Base-by-base conservation (phyloP, 2,329 filamentous ascomycete species). In the Lizonia empirigonia region DNA sequence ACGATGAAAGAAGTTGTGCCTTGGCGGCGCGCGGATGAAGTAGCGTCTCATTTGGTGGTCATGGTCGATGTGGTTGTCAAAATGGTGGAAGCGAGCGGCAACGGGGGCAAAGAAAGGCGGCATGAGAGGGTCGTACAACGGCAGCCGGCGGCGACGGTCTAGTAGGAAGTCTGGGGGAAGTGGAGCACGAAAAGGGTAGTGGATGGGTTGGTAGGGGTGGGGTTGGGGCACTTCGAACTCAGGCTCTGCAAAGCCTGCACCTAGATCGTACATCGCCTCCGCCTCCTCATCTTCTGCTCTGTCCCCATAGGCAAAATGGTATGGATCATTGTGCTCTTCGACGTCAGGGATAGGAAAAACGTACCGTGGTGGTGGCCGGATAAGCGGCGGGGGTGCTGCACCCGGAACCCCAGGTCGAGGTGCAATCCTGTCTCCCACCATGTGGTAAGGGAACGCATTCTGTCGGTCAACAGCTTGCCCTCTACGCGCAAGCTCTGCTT, bases 401-500 rank as follows among this genome's bases (percentile, higher is more conserved):
- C 18, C 33, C 15, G 6, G 12, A 19, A 36, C 23, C 4, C 38
- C 46, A 24, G 18, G 18, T 38, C 54, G 56, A 23, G 44, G 41
- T 32, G 29, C 32, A 18, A 67, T 56, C 33, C 53, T 48, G 15
- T 61, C 47, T 4, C 55, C 58, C 2, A 56, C 32, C 63, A 70
- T 68, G 13, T 60, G 57, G 15, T 47, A 64, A 33, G 60, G 61
- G 33, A 67, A 69, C 1, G 33, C 56, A 9, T 59, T 36, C 16
- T 58, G 40, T 30, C 48, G 29, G 15, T 23, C 51, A 16, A 52
- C 54, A 7, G 62, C 65, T 23, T 37, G 57, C 4, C 42, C 51
- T 55, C 44, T 60, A 2, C 69, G 67, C 22, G 50, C 50, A 18
- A 68, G 44, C 35, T 74, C 71, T 13, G 58, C 65, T 45, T 64